These are phyloP conservation scores for Candida ipomoeae DNA, from an alignment of 805 yeast genomes.

Conservation along the genomic window DNA sequence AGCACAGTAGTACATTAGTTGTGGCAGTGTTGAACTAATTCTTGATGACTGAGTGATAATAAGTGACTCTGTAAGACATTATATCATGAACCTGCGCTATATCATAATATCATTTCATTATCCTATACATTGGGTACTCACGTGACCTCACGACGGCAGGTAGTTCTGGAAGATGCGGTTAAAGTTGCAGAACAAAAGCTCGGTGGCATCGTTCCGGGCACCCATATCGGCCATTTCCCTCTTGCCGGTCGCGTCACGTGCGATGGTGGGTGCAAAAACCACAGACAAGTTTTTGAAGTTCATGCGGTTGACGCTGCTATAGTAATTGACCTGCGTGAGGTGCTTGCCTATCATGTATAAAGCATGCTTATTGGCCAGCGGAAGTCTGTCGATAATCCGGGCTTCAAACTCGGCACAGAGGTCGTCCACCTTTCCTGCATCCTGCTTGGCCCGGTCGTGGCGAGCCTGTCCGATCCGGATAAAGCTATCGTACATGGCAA, in stretches of 20 bases:
- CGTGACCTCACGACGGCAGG: neutral
- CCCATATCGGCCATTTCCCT: conserved; percentile 84
- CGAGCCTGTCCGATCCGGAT: conserved; percentile 42
- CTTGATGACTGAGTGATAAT: no score
- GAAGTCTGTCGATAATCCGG: conserved; percentile 49
- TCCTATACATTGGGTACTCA: no score
- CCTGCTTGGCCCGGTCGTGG: conserved; percentile 14
- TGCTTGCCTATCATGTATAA: conserved; percentile 60
- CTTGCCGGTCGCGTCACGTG: conserved; percentile 73
- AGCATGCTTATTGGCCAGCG: conserved; percentile 61
- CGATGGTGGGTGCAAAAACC: conserved; percentile 91
- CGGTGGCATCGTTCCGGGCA: conserved; percentile 71
- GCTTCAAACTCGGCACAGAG: conserved; percentile 41
- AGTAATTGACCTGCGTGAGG: conserved; percentile 53
- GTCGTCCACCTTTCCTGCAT: conserved; percentile 1
- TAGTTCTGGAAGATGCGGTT: conserved; percentile 28
- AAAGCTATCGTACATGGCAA: conserved; percentile 59
- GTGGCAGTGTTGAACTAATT: no score
- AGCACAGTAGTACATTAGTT: no score
- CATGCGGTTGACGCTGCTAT: conserved; percentile 69
- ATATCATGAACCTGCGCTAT: no score
- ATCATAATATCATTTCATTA: no score
- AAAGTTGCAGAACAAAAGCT: conserved; percentile 56
- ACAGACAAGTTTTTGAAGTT: conserved; percentile 76
- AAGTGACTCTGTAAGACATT: no score